Base-by-base conservation (phyloP, 805 yeast species). In the Candida lessepsii region DNA sequence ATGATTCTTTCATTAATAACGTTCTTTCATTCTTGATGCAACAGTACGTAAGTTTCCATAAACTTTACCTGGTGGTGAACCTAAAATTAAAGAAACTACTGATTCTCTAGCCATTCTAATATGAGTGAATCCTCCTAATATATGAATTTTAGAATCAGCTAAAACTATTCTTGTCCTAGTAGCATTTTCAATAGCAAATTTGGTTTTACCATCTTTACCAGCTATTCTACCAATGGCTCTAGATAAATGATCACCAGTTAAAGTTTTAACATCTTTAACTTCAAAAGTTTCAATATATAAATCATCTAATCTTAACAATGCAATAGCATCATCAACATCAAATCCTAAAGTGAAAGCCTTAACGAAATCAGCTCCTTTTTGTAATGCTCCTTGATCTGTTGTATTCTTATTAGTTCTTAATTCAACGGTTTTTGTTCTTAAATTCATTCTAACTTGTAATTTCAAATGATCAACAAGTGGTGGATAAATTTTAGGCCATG, bases 221-320 rank as follows among this genome's bases (percentile, higher is more conserved):
- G 99, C 99, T 65, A 93, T 93, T 76, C 99, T 88, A 57, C 99
- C 99, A 61, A 93, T 93, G 6, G 99, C 99, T 76, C 99, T 83
- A 38, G 96, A 85, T 60, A 93, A 73, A 77, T 93, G 99, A 67
- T 93, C 99, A 19, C 98, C 99, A 20, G 80, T 81, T 51, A 93
- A 71, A 4, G 97, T 91, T 67, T 93, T 95, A 42, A 93, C 97
- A 65, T 93, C 99, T 62, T 93, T 93, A 54, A 93, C 76, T 61
- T 93, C 99, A 59, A 93, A 93, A 4, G 98, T 88, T 66, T 93
- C 99, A 49, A 93, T 90, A 70, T 90, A 93, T 49, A 93, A 76
- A 64, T 93, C 99, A 63, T 93, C 99, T 56, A 93, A 73, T 66
- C 99, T 80, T 54, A 93, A 75, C 39, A 93, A 70, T 2, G 99